phyloP scores from a whole-genome alignment of 1,284 basidiomycete genomes.

The Tilletia caries region DNA sequence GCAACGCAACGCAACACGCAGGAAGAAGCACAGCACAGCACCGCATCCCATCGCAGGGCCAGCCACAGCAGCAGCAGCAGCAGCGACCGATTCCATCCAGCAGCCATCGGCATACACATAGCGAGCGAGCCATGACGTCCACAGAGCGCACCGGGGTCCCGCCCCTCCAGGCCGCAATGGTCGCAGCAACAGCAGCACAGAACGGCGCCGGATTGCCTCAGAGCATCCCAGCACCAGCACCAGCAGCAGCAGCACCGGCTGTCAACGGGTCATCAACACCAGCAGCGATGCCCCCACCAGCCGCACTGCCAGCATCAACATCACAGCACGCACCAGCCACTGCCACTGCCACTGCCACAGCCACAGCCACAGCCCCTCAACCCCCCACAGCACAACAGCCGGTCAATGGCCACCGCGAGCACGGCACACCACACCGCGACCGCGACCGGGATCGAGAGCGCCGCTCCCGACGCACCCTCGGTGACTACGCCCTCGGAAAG shows the following conservation, averaged over 20 bases:
- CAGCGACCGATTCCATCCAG: too few species aligned
- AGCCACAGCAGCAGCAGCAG: too few species aligned
- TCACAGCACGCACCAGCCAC: not conserved
- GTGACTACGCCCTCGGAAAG: conserved; percentile 94
- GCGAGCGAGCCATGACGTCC: too few species aligned
- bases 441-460: conserved; percentile 12
- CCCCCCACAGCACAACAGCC: not conserved
- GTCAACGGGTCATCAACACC: not conserved
- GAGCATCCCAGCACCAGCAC: not conserved
- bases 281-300: too few species aligned
- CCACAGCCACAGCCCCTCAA: not conserved
- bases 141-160: too few species aligned
- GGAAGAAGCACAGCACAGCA: too few species aligned
- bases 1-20: too few species aligned
- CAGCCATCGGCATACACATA: too few species aligned
- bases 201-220: too few species aligned
- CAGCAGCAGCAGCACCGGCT: not conserved
- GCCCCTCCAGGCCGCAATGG: too few species aligned
- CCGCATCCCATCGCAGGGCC: too few species aligned
- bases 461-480: conserved; percentile 58
- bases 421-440: conserved; percentile 2
- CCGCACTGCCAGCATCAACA: not conserved
- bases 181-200: too few species aligned
- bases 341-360: not conserved
- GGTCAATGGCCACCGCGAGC: not conserved